Conservation (phyloP, 2,329 filamentous ascomycete genomes). For the Fusarium chuoi region DNA sequence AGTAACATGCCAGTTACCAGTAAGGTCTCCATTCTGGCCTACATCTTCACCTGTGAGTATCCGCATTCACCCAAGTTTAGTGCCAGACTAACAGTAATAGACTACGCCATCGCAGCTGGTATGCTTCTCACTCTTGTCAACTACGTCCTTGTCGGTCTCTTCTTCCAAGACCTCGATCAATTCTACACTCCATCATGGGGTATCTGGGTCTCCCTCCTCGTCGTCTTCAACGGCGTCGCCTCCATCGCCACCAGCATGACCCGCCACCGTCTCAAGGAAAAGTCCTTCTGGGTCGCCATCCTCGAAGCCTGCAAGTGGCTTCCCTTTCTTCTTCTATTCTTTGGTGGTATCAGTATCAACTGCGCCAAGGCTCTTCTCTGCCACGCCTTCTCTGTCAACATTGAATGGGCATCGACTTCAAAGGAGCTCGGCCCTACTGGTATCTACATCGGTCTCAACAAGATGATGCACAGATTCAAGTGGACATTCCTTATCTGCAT, state of each 20-base stretch:
- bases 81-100: slow-evolving; percentile 1
- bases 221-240: slow-evolving; percentile 41
- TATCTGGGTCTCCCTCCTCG: slow-evolving; percentile 62
- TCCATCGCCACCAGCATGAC: slow-evolving; percentile 41
- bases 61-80: too few relatives aligned
- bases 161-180: slow-evolving; percentile 72
- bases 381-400: slow-evolving; percentile 44
- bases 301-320: slow-evolving; percentile 43
- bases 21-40: slow-evolving; percentile 76
- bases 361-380: slow-evolving; percentile 43
- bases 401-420: slow-evolving; percentile 45
- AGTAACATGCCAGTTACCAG: slow-evolving; percentile 66
- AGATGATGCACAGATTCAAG: slow-evolving; percentile 59
- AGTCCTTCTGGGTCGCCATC: slow-evolving; percentile 42
- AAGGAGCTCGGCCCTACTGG: slow-evolving; percentile 45
- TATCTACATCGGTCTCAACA: slow-evolving; percentile 49
- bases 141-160: slow-evolving; percentile 80
- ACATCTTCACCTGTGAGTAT: slow-evolving; percentile 68
- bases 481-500: slow-evolving; percentile 46
- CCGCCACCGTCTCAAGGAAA: slow-evolving; percentile 42
- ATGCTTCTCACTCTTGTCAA: slow-evolving; percentile 74
- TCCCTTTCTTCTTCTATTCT: slow-evolving; percentile 45
- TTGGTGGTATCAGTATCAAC: slow-evolving; percentile 46
- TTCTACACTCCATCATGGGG: slow-evolving; percentile 75
- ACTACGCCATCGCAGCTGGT: slow-evolving; percentile 75